Base-by-base conservation (phyloP, 179 eudicot species). In the Spinacia oleracea region DNA sequence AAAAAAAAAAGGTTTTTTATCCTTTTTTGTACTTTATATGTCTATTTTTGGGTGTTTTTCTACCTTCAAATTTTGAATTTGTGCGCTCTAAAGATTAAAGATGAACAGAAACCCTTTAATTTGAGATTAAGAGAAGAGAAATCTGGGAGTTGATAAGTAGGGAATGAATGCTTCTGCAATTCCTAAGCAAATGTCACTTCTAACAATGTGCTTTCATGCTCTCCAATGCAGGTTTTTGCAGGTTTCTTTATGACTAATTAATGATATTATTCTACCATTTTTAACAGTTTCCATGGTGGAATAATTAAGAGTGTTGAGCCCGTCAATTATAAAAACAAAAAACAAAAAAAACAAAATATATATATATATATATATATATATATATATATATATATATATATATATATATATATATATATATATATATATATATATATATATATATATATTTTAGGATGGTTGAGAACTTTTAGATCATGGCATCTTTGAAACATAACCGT, bases 151-250 rank as follows among this genome's bases (percentile, higher is more conserved):
- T 34, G 9, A 0, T 16, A 27, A 64, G 48, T 27, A 8, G 32
- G 34, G 50, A 42, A n/a, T 23, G 72, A 43, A 12, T n/a, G 29
- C 9, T 27, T 15, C 62, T 31, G 62, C 75, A 72, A 72, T 72
- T 31, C 23, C 75, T 0, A 72, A 72, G 75, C 75, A 72, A 72
- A 32, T 72, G 63, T 51, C 75, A 72, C 46, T 72, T 32, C 18
- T 72, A 51, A 51, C 75, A 72, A 51, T 51, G 75, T 51, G 75
- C 75, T 72, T 72, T 72, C 75, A 72, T 72, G 62, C 63, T 50
- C 27, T 53, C 75, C 75, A 72, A 72, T 31, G 75, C 63, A 72
- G 75, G 45, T 31, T 51, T 31, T 72, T 72, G 75, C 75, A 72
- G 75, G 46, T 72, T 72, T 72, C 75, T 72, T 70, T 48, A 48